Evolutionary conservation across 805 yeast genomes (phyloP).

Genomic region (Spathaspora hagerdaliae): DNA sequence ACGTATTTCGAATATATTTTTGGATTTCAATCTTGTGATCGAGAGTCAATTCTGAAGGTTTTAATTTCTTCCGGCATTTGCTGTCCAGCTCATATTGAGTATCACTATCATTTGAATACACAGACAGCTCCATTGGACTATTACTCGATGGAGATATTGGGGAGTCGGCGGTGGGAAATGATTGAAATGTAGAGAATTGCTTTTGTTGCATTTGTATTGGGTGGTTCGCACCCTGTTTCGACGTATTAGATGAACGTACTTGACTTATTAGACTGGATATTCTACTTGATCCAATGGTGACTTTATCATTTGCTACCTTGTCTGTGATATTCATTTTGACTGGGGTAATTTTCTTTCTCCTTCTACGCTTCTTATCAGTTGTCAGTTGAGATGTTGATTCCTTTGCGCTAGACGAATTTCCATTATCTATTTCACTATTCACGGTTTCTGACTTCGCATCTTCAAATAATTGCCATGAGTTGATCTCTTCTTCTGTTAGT

Average conservation of each 20-base stretch:
- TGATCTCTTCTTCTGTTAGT: slow-evolving; percentile 30
- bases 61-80: slow-evolving; percentile 2
- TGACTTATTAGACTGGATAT: slow-evolving; percentile 20
- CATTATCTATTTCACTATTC: neutral
- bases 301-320: neutral
- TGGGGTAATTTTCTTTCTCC: slow-evolving; percentile 9
- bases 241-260: slow-evolving; percentile 9
- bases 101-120: slow-evolving; percentile 9
- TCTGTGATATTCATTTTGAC: neutral
- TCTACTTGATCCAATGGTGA: slow-evolving; percentile 7
- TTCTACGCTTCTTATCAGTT: slow-evolving; percentile 7
- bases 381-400: too few relatives aligned
- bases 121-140: slow-evolving; percentile 7
- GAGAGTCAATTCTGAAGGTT: slow-evolving; percentile 18
- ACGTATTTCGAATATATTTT: slow-evolving; percentile 46
- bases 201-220: neutral
- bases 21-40: slow-evolving; percentile 58
- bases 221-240: neutral
- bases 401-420: too few relatives aligned
- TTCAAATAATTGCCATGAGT: slow-evolving; percentile 36
- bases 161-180: slow-evolving; percentile 5
- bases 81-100: slow-evolving; percentile 8
- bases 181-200: neutral
- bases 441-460: slow-evolving; percentile 16
- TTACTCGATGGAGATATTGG: slow-evolving; percentile 8